A percentile compares a stretch with the other conserved stretches of the same genome.
These are phyloP conservation scores for Camelina neglecta DNA, from an alignment of 345 rosid species.

Conservation along the genomic window DNA sequence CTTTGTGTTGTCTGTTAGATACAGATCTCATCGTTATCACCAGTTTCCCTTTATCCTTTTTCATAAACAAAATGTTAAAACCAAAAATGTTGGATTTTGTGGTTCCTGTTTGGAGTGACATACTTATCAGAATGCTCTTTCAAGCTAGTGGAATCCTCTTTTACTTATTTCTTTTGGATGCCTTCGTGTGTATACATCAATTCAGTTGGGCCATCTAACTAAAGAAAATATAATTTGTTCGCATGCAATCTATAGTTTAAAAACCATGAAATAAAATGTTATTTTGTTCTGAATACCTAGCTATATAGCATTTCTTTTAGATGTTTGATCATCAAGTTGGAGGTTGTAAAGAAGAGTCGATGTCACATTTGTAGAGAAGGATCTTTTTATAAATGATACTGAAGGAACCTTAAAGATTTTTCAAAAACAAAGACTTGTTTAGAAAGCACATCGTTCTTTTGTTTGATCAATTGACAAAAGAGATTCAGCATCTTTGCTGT, in stretches of 20 bases:
- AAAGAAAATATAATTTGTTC: too few species aligned
- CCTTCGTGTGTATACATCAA: background rate
- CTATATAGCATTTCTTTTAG: too few species aligned
- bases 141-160: background rate
- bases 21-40: background rate
- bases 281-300: too few species aligned
- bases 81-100: constrained; percentile 12
- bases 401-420: background rate
- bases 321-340: too few species aligned
- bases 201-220: too few species aligned
- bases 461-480: constrained; percentile 9
- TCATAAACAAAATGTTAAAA: constrained; percentile 6
- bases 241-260: too few species aligned
- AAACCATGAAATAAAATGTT: too few species aligned
- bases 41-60: background rate
- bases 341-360: too few species aligned
- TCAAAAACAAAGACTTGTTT: background rate
- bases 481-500: background rate
- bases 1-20: constrained; percentile 17
- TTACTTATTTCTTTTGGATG: background rate
- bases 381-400: background rate
- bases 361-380: too few species aligned
- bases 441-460: background rate
- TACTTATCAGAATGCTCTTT: constrained; percentile 1
- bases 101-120: constrained; percentile 11